Percentiles rank a stretch among this genome's conserved stretches.
Conservation (phyloP, 257 asterid genomes). For the Solanum etuberosum region DNA sequence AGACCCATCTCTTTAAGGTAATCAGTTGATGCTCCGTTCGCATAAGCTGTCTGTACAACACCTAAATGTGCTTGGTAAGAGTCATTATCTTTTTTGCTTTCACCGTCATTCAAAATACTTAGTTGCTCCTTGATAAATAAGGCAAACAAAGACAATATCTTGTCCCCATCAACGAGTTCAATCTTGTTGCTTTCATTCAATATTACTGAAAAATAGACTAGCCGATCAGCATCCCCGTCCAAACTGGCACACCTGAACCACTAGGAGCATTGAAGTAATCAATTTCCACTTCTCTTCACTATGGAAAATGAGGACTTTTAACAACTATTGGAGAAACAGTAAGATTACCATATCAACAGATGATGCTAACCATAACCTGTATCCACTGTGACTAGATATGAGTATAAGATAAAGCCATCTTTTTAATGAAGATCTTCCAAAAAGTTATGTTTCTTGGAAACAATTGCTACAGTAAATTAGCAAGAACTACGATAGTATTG, state of each 20-base stretch:
- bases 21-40: conserved; percentile 91
- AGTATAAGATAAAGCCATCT: background rate
- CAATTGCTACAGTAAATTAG: background rate
- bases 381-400: background rate
- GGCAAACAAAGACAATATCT: conserved; percentile 85
- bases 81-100: conserved; percentile 24
- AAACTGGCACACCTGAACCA: conserved; percentile 94
- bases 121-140: conserved; percentile 70
- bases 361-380: background rate
- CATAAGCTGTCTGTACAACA: conserved; percentile 93
- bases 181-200: conserved; percentile 45
- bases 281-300: conserved; percentile 8
- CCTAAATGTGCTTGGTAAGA: conserved; percentile 43
- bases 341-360: background rate
- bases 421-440: background rate
- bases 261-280: conserved; percentile 25
- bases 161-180: conserved; percentile 93
- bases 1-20: conserved; percentile 71
- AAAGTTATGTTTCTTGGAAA: background rate
- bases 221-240: conserved; percentile 97
- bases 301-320: background rate
- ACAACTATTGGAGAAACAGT: background rate
- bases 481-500: background rate
- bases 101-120: conserved; percentile 32
- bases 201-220: conserved; percentile 66